Percentiles rank a stretch among this genome's conserved stretches.
Conservation (phyloP, 2,329 filamentous ascomycete species). For the Ophiosphaerella korrae region DNA sequence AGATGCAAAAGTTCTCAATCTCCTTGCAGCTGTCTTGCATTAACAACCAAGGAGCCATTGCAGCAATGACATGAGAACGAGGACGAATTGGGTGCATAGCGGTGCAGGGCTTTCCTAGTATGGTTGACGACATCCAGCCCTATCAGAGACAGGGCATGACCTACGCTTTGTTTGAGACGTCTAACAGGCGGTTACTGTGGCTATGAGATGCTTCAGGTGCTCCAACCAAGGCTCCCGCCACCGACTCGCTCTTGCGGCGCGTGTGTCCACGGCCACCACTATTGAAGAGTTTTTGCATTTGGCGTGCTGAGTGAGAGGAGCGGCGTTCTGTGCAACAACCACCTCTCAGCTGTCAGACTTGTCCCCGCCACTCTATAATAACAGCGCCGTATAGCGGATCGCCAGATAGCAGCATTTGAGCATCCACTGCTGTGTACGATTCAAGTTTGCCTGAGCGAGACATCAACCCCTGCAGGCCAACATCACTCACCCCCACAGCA, state of each 20-base stretch:
- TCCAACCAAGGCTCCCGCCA: conserved; percentile 28
- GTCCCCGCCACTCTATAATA: conserved; percentile 17
- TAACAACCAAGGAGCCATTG: conserved; percentile 1
- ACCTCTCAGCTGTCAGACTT: conserved; percentile 21
- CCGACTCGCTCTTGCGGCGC: conserved; percentile 4
- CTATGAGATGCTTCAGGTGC: conserved; percentile 27
- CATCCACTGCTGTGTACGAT: conserved; percentile 23
- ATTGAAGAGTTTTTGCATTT: conserved; percentile 14
- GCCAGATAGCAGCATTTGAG: conserved; percentile 14
- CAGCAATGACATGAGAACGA: conserved; percentile 3
- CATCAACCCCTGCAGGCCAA: conserved; percentile 29
- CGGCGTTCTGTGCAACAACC: conserved; percentile 17
- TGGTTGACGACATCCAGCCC: conserved; percentile 15
- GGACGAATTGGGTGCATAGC: conserved; percentile 12
- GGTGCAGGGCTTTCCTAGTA: conserved; percentile 11
- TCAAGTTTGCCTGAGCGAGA: conserved; percentile 21
- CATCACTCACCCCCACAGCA: conserved; percentile 40
- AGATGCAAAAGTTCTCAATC: conserved; percentile 1
- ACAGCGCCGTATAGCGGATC: conserved; percentile 19
- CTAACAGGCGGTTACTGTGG: conserved; percentile 28
- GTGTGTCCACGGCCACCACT: conserved; percentile 4
- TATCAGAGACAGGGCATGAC: conserved; percentile 26
- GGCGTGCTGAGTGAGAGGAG: conserved; percentile 23
- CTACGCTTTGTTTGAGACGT: conserved; percentile 28
- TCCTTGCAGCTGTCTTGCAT: conserved; percentile 2